phyloP scores from a whole-genome alignment of 768 basidiomycete species.

The Kwoniella dendrophila region DNA sequence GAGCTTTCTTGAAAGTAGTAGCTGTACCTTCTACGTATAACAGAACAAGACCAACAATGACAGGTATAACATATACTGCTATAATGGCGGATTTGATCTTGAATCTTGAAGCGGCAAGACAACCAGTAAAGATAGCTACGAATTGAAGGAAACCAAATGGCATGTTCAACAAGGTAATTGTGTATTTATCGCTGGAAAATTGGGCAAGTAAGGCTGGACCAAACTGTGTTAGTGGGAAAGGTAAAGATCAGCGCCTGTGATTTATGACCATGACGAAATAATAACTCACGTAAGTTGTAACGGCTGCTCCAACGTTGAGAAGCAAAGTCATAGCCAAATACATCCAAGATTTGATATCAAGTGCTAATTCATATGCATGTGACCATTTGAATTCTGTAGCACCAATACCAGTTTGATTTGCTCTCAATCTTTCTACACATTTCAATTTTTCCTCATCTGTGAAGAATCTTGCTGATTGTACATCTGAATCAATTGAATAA shows the following conservation, averaged over 20 bases:
- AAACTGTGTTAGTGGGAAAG: neutral
- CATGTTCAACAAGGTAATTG: conserved; percentile 41
- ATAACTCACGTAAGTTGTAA: conserved; percentile 40
- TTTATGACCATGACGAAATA: neutral
- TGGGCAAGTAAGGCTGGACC: neutral
- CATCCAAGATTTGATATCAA: conserved; percentile 47
- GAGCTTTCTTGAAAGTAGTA: conserved; percentile 23
- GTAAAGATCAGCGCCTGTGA: neutral
- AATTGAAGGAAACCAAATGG: conserved; percentile 52
- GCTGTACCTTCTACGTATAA: conserved; percentile 35
- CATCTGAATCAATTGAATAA: conserved; percentile 41
- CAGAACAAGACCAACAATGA: conserved; percentile 45
- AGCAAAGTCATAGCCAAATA: conserved; percentile 39
- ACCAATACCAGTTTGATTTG: conserved; percentile 54
- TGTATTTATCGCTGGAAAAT: conserved; percentile 35
- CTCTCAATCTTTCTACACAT: conserved; percentile 49
- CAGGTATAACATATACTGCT: conserved; percentile 36
- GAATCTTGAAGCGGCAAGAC: conserved; percentile 40
- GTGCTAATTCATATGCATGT: conserved; percentile 43
- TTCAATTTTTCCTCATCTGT: conserved; percentile 43
- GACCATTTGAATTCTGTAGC: conserved; percentile 48
- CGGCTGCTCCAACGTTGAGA: conserved; percentile 46
- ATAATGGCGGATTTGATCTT: conserved; percentile 41
- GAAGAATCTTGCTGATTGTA: conserved; percentile 47
- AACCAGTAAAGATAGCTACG: conserved; percentile 38